Evolutionary conservation across 75 land plant genomes (phyloP).

Genomic region (Larix kaempferi): DNA sequence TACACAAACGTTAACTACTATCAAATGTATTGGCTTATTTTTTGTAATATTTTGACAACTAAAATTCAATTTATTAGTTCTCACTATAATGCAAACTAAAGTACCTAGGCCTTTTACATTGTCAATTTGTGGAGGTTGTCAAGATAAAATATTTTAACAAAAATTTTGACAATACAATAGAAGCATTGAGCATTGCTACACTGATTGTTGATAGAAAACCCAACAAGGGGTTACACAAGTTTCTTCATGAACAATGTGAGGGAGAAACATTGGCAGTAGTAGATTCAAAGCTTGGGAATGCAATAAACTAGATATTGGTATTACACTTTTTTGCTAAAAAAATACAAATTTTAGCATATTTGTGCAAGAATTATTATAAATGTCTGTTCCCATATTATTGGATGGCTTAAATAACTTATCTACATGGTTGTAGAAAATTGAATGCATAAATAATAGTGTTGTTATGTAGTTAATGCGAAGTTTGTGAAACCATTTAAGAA

Average conservation of each 20-base stretch:
- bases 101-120: not conserved
- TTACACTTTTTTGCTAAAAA: not conserved
- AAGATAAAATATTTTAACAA: constrained; percentile 88
- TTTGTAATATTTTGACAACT: too few species aligned
- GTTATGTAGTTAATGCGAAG: constrained; percentile 94
- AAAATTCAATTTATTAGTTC: too few species aligned
- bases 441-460: constrained; percentile 82
- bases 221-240: constrained; percentile 83
- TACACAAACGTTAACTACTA: too few species aligned
- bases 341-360: not conserved
- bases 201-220: constrained; percentile 82
- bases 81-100: too few species aligned
- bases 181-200: constrained; percentile 71
- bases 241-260: constrained; percentile 71
- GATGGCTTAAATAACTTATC: too few species aligned
- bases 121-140: constrained; percentile 57
- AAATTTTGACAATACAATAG: constrained; percentile 92
- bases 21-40: too few species aligned
- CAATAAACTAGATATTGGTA: constrained; percentile 85
- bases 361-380: too few species aligned
- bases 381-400: too few species aligned
- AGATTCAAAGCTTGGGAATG: constrained; percentile 93
- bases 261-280: constrained; percentile 88
- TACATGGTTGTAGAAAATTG: constrained; percentile 61
- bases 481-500: constrained; percentile 69